Evolutionary conservation across 2,329 filamentous ascomycete species (phyloP).

Genomic region (Cladorrhinum sp.): DNA sequence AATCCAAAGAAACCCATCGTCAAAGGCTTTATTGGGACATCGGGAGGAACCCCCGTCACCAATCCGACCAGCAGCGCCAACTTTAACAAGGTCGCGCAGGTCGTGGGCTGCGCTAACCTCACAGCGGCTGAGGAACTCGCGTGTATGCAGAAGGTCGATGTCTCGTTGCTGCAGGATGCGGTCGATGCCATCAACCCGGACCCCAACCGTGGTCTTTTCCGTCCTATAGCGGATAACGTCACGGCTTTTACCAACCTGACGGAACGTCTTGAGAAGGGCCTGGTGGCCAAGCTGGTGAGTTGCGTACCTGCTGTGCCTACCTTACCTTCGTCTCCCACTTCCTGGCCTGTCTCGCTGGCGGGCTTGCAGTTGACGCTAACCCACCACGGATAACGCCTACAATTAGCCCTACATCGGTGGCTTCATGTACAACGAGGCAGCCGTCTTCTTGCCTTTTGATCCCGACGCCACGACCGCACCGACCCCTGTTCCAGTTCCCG

Average conservation of each 20-base stretch:
- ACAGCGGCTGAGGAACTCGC: conserved; percentile 33
- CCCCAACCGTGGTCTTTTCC: conserved; percentile 25
- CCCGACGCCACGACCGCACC: neutral
- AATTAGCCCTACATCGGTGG: neutral
- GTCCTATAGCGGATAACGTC: conserved; percentile 31
- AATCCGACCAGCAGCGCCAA: conserved; percentile 32
- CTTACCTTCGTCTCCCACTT: too few relatives aligned
- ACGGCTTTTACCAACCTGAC: conserved; percentile 36
- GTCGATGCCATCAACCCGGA: conserved; percentile 30
- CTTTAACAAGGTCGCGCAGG: conserved; percentile 39
- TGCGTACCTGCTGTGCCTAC: too few relatives aligned
- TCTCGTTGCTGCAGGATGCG: conserved; percentile 1
- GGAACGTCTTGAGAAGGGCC: conserved; percentile 27
- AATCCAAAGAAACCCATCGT: conserved; percentile 43
- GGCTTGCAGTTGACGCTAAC: too few relatives aligned
- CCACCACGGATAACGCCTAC: neutral
- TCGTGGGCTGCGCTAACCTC: conserved; percentile 37
- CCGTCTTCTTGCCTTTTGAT: neutral
- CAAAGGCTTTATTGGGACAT: conserved; percentile 33
- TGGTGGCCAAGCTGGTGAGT: conserved; percentile 29
- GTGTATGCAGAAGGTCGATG: conserved; percentile 38
- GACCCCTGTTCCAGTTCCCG: neutral
- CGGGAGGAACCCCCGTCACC: conserved; percentile 36
- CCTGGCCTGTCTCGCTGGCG: too few relatives aligned
- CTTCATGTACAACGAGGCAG: neutral